Percentiles rank a stretch among this genome's conserved stretches.
Conservation (phyloP, 495 filamentous ascomycete genomes). For the Extremus antarcticus region DNA sequence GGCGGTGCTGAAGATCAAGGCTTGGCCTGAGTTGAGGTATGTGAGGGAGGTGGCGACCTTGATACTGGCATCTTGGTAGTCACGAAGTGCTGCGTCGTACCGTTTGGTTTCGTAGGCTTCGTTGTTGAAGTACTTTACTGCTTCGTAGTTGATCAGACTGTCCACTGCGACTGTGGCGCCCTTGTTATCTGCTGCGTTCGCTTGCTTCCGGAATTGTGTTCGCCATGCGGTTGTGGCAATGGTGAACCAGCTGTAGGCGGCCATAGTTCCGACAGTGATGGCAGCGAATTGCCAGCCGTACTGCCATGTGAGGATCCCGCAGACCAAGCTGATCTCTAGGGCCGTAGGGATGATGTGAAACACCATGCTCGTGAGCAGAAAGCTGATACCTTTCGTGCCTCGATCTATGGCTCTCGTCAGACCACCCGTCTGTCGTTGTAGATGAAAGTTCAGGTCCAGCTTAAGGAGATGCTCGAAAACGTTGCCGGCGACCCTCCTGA, state of each 20-base stretch:
- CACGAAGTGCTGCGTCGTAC: slow-evolving; percentile 76
- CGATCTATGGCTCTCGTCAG: slow-evolving; percentile 90
- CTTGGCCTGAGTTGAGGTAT: slow-evolving; percentile 94
- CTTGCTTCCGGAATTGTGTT: slow-evolving; percentile 87
- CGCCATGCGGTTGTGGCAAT: slow-evolving; percentile 93
- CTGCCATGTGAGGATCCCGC: slow-evolving; percentile 88
- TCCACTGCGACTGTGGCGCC: slow-evolving; percentile 93
- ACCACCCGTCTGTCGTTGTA: slow-evolving; percentile 87
- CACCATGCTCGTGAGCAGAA: slow-evolving; percentile 92
- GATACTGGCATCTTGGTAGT: slow-evolving; percentile 89
- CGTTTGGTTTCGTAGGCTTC: slow-evolving; percentile 85
- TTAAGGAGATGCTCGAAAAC: slow-evolving; percentile 85
- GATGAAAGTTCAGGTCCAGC: slow-evolving; percentile 86
- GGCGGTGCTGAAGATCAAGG: slow-evolving; percentile 90
- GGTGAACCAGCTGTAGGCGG: slow-evolving; percentile 86
- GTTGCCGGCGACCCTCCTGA: slow-evolving; percentile 77
- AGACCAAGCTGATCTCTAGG: slow-evolving; percentile 88
- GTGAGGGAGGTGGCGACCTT: slow-evolving; percentile 90
- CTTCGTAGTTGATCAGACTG: slow-evolving; percentile 95
- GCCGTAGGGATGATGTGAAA: slow-evolving; percentile 94
- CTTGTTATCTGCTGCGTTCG: slow-evolving; percentile 91
- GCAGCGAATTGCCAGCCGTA: slow-evolving; percentile 85
- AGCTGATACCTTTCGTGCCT: slow-evolving; percentile 96
- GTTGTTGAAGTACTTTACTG: slow-evolving; percentile 99
- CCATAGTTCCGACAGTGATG: slow-evolving; percentile 84